Evolutionary conservation across 495 filamentous ascomycete species (phyloP).

Genomic region (Aspergillus olivimuriae): DNA sequence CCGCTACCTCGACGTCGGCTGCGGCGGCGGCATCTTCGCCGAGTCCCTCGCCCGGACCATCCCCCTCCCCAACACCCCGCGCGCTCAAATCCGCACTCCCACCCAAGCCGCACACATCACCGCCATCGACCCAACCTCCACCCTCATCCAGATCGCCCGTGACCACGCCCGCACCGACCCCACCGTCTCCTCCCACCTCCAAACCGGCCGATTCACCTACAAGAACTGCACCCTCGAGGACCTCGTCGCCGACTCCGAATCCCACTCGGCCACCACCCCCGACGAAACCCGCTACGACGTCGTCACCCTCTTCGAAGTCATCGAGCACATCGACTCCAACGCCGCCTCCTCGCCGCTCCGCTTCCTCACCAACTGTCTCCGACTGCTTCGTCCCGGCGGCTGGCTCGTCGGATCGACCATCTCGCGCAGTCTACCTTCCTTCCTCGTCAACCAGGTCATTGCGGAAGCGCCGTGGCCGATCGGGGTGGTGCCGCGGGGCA

Average conservation of each 20-base stretch:
- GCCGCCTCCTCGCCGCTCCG: constrained; percentile 48
- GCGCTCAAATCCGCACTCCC: constrained; percentile 40
- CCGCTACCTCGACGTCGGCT: constrained; percentile 86
- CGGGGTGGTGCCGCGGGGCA: constrained; percentile 81
- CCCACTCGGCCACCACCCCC: neutral
- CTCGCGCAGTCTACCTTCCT: constrained; percentile 77
- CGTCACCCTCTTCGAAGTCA: constrained; percentile 84
- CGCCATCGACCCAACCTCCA: constrained; percentile 76
- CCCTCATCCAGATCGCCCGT: constrained; percentile 73
- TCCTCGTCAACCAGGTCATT: constrained; percentile 83
- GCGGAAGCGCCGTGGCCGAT: constrained; percentile 76
- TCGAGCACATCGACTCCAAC: constrained; percentile 69
- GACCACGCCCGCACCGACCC: constrained; percentile 68
- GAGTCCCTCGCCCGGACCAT: constrained; percentile 78
- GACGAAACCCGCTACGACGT: constrained; percentile 50
- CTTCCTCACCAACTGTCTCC: constrained; percentile 63
- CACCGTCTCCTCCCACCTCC: constrained; percentile 37
- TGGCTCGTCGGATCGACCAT: constrained; percentile 93
- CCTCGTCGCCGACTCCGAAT: constrained; percentile 45
- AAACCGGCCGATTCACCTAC: constrained; percentile 58
- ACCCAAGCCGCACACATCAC: constrained; percentile 61
- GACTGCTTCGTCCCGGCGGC: constrained; percentile 80
- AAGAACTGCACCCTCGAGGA: constrained; percentile 65
- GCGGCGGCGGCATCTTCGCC: constrained; percentile 93
- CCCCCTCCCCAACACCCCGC: constrained; percentile 28